Conservation (phyloP, 345 rosid species). For the Eucalyptus marginata region DNA sequence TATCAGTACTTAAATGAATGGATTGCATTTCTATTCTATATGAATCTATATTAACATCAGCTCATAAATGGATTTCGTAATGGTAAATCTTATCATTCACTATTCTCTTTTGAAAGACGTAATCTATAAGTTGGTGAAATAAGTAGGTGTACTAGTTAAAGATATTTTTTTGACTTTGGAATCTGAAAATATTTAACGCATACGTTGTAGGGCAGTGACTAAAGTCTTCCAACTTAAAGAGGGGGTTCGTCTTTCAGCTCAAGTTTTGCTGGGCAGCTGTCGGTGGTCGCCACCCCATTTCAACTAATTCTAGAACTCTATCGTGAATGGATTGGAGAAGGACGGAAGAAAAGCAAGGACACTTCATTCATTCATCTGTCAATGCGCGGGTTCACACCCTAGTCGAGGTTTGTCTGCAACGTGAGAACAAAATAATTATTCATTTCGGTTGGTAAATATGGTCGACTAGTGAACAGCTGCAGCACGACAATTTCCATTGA, state of each 20-base stretch:
- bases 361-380: neutral
- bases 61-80: neutral
- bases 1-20: neutral
- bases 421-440: neutral
- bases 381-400: neutral
- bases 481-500: neutral
- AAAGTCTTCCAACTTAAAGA: neutral
- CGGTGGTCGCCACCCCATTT: neutral
- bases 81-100: neutral
- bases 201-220: neutral
- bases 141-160: neutral
- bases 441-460: neutral
- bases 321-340: neutral
- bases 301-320: neutral
- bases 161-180: neutral
- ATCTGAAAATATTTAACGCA: neutral
- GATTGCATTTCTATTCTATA: neutral
- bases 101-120: neutral
- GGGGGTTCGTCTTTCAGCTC: neutral
- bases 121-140: neutral
- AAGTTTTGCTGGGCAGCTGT: neutral
- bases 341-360: neutral
- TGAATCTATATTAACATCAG: neutral
- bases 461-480: neutral
- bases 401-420: neutral